Base-by-base conservation (phyloP, 106 monocot genomes). In the Xerophyta viscosa region DNA sequence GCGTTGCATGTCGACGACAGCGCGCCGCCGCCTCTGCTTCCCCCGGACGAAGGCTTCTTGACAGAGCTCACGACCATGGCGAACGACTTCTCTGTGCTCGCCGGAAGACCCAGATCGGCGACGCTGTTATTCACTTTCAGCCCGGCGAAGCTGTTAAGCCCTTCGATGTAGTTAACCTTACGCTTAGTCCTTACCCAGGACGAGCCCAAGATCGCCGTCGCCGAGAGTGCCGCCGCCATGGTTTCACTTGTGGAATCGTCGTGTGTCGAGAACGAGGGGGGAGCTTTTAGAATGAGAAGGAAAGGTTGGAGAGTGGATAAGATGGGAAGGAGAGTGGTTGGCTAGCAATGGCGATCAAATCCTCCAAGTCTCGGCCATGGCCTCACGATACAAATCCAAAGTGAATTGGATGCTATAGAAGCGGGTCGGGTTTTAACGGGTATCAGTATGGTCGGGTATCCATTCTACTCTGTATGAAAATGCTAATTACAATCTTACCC, bases 1-100 rank as follows among this genome's bases (percentile, higher is more conserved):
- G 77, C 75, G 44, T 63, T 74, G 74, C 71, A 78, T 37, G 71
- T 71, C 20, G 78, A 65, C 9, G 70, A 55, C 36, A 70, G 43
- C 10, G 75, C 70, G 24, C 80, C 73, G 10, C 65, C 80, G 10
- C 65, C 80, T 20, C 58, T 56, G 29, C 50, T 66, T 46, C 50
- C 61, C 20, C 46, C 46, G 31, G 10, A 2, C 2, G 29, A 9
- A 17, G 41, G 10, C 8, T 66, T 14, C 63, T 28, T 69, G 27
- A 72, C 37, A n/a, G 68, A 73, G 45, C 37, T 54, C 31, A 77
- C n/a, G 13, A 82, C 47, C 73, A 25, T 50, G n/a, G 72, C 60
- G 52, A 82, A 82, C 8, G 69, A 65, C 27, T 53, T 56, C 20
- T 57, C 44, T 27, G 73, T 62, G 81, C 68, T 73, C 0, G 36